Evolutionary conservation across 768 basidiomycete genomes (phyloP).

Genomic region (Trametes cinnabarina): DNA sequence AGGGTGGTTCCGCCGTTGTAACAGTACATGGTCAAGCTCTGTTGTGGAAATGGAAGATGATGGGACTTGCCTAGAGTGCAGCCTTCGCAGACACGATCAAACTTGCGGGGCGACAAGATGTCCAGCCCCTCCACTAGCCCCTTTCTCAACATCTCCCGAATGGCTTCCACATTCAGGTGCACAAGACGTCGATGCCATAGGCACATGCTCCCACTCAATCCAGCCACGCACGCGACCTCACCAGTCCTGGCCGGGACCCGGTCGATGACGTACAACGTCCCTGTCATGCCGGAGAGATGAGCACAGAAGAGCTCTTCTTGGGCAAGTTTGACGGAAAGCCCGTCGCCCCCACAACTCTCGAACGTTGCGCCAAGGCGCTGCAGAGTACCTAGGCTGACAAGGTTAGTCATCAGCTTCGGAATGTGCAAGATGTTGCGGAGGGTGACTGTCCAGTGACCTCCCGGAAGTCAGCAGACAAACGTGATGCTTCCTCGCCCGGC

Average conservation of each 20-base stretch:
- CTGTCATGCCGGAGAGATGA: neutral
- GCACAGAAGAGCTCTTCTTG: conserved; percentile 6
- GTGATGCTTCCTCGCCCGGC: no score
- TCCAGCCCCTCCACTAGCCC: conserved; percentile 28
- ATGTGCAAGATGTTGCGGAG: no score
- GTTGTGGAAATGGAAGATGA: conserved; percentile 31
- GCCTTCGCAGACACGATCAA: conserved; percentile 28
- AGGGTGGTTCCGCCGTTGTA: no score
- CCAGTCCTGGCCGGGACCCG: neutral
- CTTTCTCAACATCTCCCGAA: conserved; percentile 20
- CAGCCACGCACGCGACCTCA: conserved; percentile 10
- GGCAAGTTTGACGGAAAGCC: conserved; percentile 1
- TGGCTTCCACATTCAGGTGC: conserved; percentile 23
- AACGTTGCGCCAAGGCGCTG: no score
- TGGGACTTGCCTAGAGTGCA: conserved; percentile 39
- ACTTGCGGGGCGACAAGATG: conserved; percentile 20
- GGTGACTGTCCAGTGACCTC: no score
- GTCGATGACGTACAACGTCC: conserved; percentile 13
- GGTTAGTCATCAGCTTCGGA: no score
- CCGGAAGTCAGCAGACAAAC: no score
- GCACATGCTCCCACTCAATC: conserved; percentile 16
- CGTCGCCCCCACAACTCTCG: no score
- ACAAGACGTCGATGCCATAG: conserved; percentile 29
- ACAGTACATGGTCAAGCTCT: conserved; percentile 28
- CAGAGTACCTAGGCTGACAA: no score